A percentile compares a stretch with the other conserved stretches of the same genome.
Conservation (phyloP, 2,329 filamentous ascomycete species). For the Monilinia laxa region DNA sequence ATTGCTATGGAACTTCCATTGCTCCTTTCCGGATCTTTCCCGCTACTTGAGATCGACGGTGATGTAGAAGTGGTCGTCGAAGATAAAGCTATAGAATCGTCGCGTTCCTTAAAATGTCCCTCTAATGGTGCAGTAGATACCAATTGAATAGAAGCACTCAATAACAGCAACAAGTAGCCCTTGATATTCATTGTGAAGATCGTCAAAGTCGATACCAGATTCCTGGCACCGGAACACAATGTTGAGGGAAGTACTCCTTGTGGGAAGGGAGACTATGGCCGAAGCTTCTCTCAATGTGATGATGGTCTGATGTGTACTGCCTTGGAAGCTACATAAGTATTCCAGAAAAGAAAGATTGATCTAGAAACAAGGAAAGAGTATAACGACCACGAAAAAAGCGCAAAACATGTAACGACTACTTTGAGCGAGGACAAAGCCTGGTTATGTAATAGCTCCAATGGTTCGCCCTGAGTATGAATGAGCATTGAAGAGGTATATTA, state of each 20-base stretch:
- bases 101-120: constrained; percentile 32
- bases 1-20: neutral
- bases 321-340: constrained; percentile 2
- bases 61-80: constrained; percentile 27
- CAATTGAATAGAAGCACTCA: constrained; percentile 34
- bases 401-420: neutral
- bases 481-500: constrained; percentile 11
- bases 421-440: neutral
- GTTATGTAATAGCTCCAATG: constrained; percentile 7
- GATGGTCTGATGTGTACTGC: neutral
- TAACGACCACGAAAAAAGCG: neutral
- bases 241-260: constrained; percentile 3
- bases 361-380: neutral
- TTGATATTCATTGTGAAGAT: constrained; percentile 30
- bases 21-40: neutral
- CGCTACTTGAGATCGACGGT: constrained; percentile 18
- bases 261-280: neutral
- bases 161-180: constrained; percentile 28
- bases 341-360: neutral
- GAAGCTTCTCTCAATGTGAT: constrained; percentile 8
- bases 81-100: constrained; percentile 33
- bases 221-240: neutral
- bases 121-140: constrained; percentile 30
- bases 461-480: neutral
- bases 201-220: constrained; percentile 24